phyloP scores from a whole-genome alignment of 2,329 filamentous ascomycete genomes.

The Penicillium sp. region DNA sequence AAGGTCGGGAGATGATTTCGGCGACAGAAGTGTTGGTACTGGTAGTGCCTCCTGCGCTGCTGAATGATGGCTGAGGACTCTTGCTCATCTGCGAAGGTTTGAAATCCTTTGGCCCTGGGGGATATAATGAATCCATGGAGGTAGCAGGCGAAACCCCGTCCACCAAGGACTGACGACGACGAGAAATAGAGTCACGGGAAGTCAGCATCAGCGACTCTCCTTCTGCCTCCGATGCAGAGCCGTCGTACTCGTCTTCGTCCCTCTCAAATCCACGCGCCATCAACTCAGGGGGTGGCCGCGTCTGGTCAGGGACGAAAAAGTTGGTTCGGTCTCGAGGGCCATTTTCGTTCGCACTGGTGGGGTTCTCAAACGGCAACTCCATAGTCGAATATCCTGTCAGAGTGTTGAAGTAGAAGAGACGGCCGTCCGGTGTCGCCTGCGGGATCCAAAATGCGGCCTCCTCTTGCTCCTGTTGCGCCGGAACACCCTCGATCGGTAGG shows the following conservation, averaged over 20 bases:
- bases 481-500: conserved; percentile 68
- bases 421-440: conserved; percentile 89
- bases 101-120: conserved; percentile 62
- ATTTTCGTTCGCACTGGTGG: conserved; percentile 73
- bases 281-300: conserved; percentile 84
- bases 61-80: conserved; percentile 24
- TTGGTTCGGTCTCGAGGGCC: conserved; percentile 88
- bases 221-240: conserved; percentile 84
- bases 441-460: conserved; percentile 98
- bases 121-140: conserved; percentile 88
- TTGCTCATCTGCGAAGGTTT: conserved; percentile 23
- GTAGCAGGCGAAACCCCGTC: conserved; percentile 80
- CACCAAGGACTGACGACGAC: conserved; percentile 65
- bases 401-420: conserved; percentile 97
- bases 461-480: conserved; percentile 64
- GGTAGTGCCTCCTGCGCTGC: conserved; percentile 49
- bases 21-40: conserved; percentile 57
- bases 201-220: conserved; percentile 71
- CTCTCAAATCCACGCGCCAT: conserved; percentile 80
- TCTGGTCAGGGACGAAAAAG: conserved; percentile 83
- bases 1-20: conserved; percentile 48
- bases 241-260: conserved; percentile 89
- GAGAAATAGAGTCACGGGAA: conserved; percentile 66
- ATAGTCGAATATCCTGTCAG: conserved; percentile 92
- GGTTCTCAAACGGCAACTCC: conserved; percentile 91